phyloP scores from a whole-genome alignment of 768 basidiomycete genomes.

The Rhodotorula paludigena region DNA sequence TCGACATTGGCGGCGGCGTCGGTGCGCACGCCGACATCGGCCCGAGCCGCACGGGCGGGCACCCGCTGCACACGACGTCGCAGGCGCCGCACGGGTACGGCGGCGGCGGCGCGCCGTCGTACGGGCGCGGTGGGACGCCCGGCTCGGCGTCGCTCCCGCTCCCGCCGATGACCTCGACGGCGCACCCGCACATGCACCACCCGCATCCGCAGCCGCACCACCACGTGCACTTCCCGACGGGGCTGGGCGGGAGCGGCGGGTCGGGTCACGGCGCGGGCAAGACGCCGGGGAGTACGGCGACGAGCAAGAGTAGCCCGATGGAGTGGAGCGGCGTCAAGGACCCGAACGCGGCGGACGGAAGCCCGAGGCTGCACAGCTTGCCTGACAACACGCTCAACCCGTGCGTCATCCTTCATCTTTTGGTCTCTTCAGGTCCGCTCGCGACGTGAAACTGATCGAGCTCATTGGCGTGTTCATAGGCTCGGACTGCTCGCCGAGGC shows the following conservation, averaged over 20 bases:
- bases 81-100: neutral
- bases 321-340: slow-evolving; percentile 38
- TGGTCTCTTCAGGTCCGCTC: neutral
- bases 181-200: neutral
- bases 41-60: neutral
- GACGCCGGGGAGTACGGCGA: too few species aligned
- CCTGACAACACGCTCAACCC: slow-evolving; percentile 92
- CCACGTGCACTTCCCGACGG: slow-evolving; percentile 4
- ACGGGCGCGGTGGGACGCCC: neutral
- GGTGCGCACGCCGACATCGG: slow-evolving; percentile 17
- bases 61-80: slow-evolving; percentile 2
- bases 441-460: neutral
- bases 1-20: slow-evolving; percentile 27
- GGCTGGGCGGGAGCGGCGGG: neutral
- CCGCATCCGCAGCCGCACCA: neutral
- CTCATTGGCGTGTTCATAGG: neutral
- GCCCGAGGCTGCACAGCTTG: slow-evolving; percentile 81
- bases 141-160: neutral
- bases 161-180: neutral
- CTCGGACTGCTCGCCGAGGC: slow-evolving; percentile 80
- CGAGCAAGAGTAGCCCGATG: slow-evolving; percentile 22
- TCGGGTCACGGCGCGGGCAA: neutral
- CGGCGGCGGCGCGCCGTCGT: neutral
- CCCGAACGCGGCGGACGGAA: slow-evolving; percentile 51
- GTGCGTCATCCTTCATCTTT: neutral